Base-by-base conservation (phyloP, 805 yeast genomes). In the Kregervanrija delftensis region DNA sequence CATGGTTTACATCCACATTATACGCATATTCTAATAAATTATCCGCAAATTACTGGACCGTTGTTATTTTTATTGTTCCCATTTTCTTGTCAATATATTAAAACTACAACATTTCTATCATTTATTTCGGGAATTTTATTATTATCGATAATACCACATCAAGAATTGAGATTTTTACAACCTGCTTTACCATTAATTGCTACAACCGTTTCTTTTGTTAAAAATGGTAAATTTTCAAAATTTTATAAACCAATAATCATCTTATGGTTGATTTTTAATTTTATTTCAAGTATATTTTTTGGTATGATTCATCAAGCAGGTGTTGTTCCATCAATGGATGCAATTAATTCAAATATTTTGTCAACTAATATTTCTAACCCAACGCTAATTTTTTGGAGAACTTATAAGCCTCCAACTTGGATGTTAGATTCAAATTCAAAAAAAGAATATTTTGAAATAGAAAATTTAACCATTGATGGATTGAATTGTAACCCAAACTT, bases 401-500 rank as follows among this genome's bases (percentile, higher is more conserved):
- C 96, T 0, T 93, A 91, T 55, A 76, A 87, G 4, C 97, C 98
- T 0, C 98, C 99, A 3, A 75, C 87, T 4, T 93, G 96, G 96
- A 60, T 91, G 46, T 35, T 62, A 17, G n/a, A 38, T 35, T 38
- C 13, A 8, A 22, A 6, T 22, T 22, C 8, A 6, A 6, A 22
- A 22, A 22, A 6, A 6, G 6, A 22, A 2, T 22, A 22, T 22
- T 22, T 22, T 8, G 28, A 22, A 22, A 22, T 6, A 6, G 8
- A 22, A 22, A 22, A 22, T 22, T 22, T 22, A 22, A 22, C 8
- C 28, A 22, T 4, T 22, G 28, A 22, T 6, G 28, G 6, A 22
- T 6, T 22, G 6, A 22, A 22, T 6, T 22, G 28, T 6, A 22
- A 22, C 6, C 8, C 28, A 22, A 22, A 22, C 28, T 22, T 22